Evolutionary conservation across 768 basidiomycete species (phyloP).

Genomic region (Postia placenta): DNA sequence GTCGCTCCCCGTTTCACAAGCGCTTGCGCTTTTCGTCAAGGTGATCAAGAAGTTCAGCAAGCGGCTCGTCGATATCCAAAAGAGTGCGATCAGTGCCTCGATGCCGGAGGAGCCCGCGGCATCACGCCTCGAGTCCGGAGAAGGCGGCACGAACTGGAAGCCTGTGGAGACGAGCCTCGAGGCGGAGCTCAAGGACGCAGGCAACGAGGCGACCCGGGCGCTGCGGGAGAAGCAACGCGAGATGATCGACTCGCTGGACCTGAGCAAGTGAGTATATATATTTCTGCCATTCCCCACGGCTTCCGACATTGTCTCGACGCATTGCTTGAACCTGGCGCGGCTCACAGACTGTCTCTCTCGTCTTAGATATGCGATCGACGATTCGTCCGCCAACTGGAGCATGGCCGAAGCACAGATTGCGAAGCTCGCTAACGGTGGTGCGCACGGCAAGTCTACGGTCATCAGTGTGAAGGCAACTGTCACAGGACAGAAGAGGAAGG

Average conservation of each 20-base stretch:
- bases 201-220: constrained; percentile 50
- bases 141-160: constrained; percentile 13
- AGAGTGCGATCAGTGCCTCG: constrained; percentile 63
- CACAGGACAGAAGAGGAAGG: constrained; percentile 56
- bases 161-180: constrained; percentile 25
- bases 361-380: constrained; percentile 69
- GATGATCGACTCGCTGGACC: constrained; percentile 83
- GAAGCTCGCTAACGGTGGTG: constrained; percentile 33
- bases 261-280: constrained; percentile 72
- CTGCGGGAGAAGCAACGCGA: constrained; percentile 72
- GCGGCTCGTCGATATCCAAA: constrained; percentile 70
- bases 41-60: constrained; percentile 80
- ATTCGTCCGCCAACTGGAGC: constrained; percentile 61
- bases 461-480: constrained; percentile 63
- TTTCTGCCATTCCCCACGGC: neutral
- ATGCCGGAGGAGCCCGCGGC: constrained; percentile 39
- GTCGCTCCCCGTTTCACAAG: constrained; percentile 78
- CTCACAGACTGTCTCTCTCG: constrained; percentile 5
- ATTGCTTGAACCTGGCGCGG: neutral
- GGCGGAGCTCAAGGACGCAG: constrained; percentile 50
- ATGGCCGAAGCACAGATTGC: constrained; percentile 69
- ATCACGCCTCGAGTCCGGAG: constrained; percentile 18
- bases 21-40: constrained; percentile 88
- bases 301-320: neutral
- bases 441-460: constrained; percentile 53